Evolutionary conservation across 495 filamentous ascomycete genomes (phyloP).

Genomic region (Lentithecium fluviatile): DNA sequence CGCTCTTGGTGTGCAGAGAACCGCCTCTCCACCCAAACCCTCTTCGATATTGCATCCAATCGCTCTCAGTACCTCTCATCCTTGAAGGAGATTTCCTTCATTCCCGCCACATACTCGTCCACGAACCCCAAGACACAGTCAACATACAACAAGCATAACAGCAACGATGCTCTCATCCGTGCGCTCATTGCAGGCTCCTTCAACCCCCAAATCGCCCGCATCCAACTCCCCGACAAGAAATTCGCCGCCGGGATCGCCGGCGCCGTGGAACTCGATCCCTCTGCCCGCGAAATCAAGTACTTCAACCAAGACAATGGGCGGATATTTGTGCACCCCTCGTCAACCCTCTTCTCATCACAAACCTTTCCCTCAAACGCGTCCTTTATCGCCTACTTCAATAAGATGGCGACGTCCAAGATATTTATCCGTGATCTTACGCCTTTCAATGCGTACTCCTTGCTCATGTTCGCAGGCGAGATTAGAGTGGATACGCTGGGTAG

Average conservation of each 20-base stretch:
- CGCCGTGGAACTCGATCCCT: slow-evolving; percentile 87
- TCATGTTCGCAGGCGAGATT: slow-evolving; percentile 87
- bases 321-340: slow-evolving; percentile 88
- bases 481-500: slow-evolving; percentile 82
- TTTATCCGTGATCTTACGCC: slow-evolving; percentile 90
- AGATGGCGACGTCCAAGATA: slow-evolving; percentile 85
- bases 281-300: slow-evolving; percentile 87
- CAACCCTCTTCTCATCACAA: slow-evolving; percentile 79
- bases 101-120: slow-evolving; percentile 53
- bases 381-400: slow-evolving; percentile 83
- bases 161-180: slow-evolving; percentile 64
- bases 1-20: slow-evolving; percentile 82
- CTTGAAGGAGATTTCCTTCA: slow-evolving; percentile 80
- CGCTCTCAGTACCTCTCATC: slow-evolving; percentile 80
- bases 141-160: slow-evolving; percentile 48
- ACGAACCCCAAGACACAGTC: slow-evolving; percentile 19
- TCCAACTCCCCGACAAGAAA: slow-evolving; percentile 91
- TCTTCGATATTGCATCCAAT: slow-evolving; percentile 84
- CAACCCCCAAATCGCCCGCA: slow-evolving; percentile 84
- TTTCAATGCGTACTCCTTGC: slow-evolving; percentile 84
- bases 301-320: slow-evolving; percentile 82
- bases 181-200: slow-evolving; percentile 89
- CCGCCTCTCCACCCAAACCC: slow-evolving; percentile 78
- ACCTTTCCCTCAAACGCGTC: slow-evolving; percentile 63
- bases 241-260: slow-evolving; percentile 81